A percentile compares a stretch with the other conserved stretches of the same genome.
Conservation (phyloP, 306 rosid genomes). For the Fragaria vesca region DNA sequence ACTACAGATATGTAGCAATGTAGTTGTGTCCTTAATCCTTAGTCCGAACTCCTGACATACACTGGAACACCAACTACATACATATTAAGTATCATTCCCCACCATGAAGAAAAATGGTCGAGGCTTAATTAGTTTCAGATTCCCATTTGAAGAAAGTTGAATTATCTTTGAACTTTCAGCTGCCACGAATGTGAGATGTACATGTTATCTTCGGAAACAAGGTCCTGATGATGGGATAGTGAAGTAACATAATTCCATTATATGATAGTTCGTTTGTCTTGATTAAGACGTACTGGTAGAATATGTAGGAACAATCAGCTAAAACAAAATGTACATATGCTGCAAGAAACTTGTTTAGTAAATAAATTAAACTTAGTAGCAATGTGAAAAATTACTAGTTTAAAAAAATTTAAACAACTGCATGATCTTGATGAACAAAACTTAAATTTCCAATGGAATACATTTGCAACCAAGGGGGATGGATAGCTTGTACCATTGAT, state of each 20-base stretch:
- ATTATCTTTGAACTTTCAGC: conserved; percentile 8
- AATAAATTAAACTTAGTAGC: background rate
- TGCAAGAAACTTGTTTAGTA: background rate
- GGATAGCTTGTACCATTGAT: background rate
- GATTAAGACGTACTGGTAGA: conserved; percentile 18
- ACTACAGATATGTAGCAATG: background rate
- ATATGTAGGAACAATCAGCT: background rate
- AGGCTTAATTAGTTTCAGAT: background rate
- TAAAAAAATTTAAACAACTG: background rate
- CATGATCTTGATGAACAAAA: background rate
- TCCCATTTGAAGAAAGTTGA: background rate
- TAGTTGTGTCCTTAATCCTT: background rate
- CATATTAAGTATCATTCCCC: background rate
- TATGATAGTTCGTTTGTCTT: conserved; percentile 31
- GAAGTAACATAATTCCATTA: conserved; percentile 17
- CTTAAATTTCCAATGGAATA: background rate
- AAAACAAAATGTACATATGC: background rate
- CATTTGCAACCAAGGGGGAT: background rate
- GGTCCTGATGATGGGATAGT: conserved; percentile 1
- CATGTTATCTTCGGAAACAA: background rate
- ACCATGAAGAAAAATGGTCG: background rate
- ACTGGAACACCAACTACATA: background rate
- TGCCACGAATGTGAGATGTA: conserved; percentile 3
- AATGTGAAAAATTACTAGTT: background rate
- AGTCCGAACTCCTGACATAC: background rate